phyloP scores from a whole-genome alignment of 768 basidiomycete species.

The Mycena leptocephala region DNA sequence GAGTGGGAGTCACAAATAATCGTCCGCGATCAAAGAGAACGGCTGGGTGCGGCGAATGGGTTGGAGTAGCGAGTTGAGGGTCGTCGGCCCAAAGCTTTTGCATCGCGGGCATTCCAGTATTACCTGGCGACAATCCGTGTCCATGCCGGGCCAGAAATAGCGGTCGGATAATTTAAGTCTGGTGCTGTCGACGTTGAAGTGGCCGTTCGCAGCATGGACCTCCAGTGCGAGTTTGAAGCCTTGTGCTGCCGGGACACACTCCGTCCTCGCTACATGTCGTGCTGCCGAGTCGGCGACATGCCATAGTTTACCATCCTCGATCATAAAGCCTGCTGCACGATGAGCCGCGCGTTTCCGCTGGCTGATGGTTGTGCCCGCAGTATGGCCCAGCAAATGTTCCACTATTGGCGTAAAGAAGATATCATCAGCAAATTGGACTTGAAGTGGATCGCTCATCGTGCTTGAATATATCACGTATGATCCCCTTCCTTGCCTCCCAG shows the following conservation, averaged over 20 bases:
- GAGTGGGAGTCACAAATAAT: constrained; percentile 46
- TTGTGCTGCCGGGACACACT: constrained; percentile 23
- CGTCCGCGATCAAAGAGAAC: constrained; percentile 45
- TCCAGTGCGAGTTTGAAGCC: constrained; percentile 24
- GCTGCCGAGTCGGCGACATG: constrained; percentile 17
- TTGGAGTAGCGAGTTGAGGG: constrained; percentile 44
- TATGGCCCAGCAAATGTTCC: constrained; percentile 13
- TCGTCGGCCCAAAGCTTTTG: constrained; percentile 42
- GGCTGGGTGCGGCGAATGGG: constrained; percentile 47
- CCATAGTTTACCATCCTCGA: constrained; percentile 33
- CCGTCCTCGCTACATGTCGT: constrained; percentile 1
- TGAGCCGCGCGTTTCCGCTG: constrained; percentile 12
- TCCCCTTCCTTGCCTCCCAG: constrained; percentile 40
- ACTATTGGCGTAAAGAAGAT: constrained; percentile 28
- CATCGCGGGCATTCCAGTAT: constrained; percentile 43
- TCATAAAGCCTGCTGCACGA: constrained; percentile 18
- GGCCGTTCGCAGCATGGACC: constrained; percentile 33
- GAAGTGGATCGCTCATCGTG: constrained; percentile 9
- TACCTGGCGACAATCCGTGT: constrained; percentile 36
- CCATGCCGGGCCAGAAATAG: constrained; percentile 38
- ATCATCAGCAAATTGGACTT: constrained; percentile 32
- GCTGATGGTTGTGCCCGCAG: constrained; percentile 28
- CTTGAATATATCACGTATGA: constrained; percentile 11
- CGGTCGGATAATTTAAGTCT: constrained; percentile 39
- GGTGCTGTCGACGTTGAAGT: constrained; percentile 42